Evolutionary conservation across 1,284 basidiomycete species (phyloP).

Genomic region (Ganoderma boninense): DNA sequence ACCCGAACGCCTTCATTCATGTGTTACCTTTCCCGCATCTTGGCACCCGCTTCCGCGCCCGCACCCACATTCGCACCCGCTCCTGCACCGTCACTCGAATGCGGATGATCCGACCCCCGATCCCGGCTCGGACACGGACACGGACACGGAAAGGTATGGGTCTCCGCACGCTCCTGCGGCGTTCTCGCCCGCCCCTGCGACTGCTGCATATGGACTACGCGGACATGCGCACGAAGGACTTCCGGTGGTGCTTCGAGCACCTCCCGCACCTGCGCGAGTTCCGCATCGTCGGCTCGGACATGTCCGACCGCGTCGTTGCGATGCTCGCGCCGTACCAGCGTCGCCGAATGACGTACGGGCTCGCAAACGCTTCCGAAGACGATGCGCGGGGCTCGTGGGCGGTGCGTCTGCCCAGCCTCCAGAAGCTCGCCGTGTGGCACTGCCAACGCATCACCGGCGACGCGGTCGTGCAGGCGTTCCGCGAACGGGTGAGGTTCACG

Average conservation of each 20-base stretch:
- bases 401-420: constrained; percentile 62
- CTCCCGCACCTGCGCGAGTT: constrained; percentile 64
- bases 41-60: no score
- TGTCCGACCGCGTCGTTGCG: constrained; percentile 74
- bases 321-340: constrained; percentile 56
- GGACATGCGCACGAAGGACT: constrained; percentile 83
- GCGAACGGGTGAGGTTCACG: constrained; percentile 56
- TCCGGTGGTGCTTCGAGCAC: constrained; percentile 67
- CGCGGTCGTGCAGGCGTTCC: constrained; percentile 60
- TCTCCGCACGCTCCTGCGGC: constrained; percentile 65
- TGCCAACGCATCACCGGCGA: constrained; percentile 70
- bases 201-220: constrained; percentile 79
- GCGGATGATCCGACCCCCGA: neutral
- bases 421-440: constrained; percentile 59
- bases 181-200: constrained; percentile 65
- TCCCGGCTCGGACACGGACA: neutral
- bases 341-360: constrained; percentile 23
- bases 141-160: constrained; percentile 61
- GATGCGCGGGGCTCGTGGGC: constrained; percentile 28
- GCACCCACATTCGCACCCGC: no score
- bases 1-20: neutral
- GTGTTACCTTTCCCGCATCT: neutral
- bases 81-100: neutral
- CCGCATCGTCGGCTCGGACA: constrained; percentile 77
- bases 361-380: constrained; percentile 16